Evolutionary conservation across 2,329 filamentous ascomycete genomes (phyloP).

Genomic region (Beauveria varroae): DNA sequence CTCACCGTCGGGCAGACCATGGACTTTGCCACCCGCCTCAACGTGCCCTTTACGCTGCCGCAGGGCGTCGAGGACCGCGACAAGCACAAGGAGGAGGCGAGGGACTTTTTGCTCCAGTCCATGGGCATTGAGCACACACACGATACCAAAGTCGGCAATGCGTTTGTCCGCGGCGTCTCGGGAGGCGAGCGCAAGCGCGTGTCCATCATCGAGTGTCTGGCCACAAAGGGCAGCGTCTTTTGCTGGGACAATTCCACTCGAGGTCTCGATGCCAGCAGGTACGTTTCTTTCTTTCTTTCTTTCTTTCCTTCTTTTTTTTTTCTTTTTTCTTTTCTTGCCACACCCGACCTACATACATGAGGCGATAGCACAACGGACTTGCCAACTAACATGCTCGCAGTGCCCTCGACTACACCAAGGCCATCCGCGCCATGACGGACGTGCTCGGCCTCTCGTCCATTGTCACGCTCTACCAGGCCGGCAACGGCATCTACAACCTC

Average conservation of each 20-base stretch:
- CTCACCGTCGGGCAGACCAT: constrained; percentile 66
- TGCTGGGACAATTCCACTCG: constrained; percentile 63
- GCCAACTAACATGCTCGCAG: constrained; percentile 17
- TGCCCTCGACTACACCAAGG: constrained; percentile 53
- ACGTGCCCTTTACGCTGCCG: constrained; percentile 44
- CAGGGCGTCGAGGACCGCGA: constrained; percentile 31
- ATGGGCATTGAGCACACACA: constrained; percentile 52
- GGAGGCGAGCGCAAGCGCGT: constrained; percentile 64
- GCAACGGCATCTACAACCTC: constrained; percentile 60
- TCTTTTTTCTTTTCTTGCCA: too few species aligned
- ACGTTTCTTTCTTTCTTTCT: constrained; percentile 13
- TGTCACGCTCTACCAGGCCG: constrained; percentile 62
- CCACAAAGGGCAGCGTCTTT: constrained; percentile 49
- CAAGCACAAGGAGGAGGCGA: constrained; percentile 37
- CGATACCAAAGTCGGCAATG: constrained; percentile 61
- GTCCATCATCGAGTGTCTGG: constrained; percentile 58
- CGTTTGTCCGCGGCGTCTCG: constrained; percentile 57
- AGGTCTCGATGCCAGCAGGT: constrained; percentile 58
- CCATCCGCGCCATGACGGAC: constrained; percentile 57
- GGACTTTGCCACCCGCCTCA: constrained; percentile 58
- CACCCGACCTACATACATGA: too few species aligned
- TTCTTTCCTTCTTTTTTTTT: too few species aligned
- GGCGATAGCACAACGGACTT: too few species aligned
- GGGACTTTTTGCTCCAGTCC: constrained; percentile 48
- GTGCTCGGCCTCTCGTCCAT: constrained; percentile 52